phyloP scores from a whole-genome alignment of 495 filamentous ascomycete species.

The Penicillium odoratum region DNA sequence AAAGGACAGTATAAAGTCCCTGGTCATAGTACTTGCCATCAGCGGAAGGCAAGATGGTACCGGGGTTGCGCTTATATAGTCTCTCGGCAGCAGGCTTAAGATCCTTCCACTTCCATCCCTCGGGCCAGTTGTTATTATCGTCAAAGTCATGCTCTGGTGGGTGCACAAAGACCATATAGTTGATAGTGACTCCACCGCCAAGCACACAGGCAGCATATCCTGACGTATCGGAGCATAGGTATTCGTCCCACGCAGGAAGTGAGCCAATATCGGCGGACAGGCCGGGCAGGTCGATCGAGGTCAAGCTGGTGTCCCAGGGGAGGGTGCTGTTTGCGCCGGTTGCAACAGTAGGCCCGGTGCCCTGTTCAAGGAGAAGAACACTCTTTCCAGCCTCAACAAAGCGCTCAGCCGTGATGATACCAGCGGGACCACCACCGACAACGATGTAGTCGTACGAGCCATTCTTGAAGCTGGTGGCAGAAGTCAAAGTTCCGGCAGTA shows the following conservation, averaged over 20 bases:
- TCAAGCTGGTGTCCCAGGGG: slow-evolving; percentile 45
- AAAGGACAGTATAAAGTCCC: slow-evolving; percentile 61
- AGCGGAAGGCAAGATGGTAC: slow-evolving; percentile 63
- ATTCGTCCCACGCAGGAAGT: slow-evolving; percentile 26
- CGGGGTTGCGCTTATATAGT: slow-evolving; percentile 69
- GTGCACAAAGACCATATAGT: slow-evolving; percentile 63
- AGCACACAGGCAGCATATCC: slow-evolving; percentile 78
- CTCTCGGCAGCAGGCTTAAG: slow-evolving; percentile 55
- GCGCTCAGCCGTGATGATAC: slow-evolving; percentile 58
- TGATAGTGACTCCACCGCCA: slow-evolving; percentile 75
- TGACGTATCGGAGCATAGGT: slow-evolving; percentile 62
- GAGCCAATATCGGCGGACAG: slow-evolving; percentile 42
- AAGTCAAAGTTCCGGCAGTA: slow-evolving; percentile 14
- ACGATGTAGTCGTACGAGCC: slow-evolving; percentile 32
- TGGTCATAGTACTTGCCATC: slow-evolving; percentile 71
- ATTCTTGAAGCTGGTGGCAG: slow-evolving; percentile 23
- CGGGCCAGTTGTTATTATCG: slow-evolving; percentile 69
- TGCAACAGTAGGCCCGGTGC: slow-evolving; percentile 31
- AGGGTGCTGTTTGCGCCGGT: slow-evolving; percentile 34
- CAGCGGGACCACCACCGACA: slow-evolving; percentile 37
- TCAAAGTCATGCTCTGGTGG: slow-evolving; percentile 66
- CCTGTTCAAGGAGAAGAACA: slow-evolving; percentile 43
- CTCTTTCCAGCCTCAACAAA: slow-evolving; percentile 57
- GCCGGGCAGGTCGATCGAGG: slow-evolving; percentile 78
- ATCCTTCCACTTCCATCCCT: slow-evolving; percentile 68